These are phyloP conservation scores for Tulasnella sp. DNA, from an alignment of 768 basidiomycete genomes.

Conservation along the genomic window DNA sequence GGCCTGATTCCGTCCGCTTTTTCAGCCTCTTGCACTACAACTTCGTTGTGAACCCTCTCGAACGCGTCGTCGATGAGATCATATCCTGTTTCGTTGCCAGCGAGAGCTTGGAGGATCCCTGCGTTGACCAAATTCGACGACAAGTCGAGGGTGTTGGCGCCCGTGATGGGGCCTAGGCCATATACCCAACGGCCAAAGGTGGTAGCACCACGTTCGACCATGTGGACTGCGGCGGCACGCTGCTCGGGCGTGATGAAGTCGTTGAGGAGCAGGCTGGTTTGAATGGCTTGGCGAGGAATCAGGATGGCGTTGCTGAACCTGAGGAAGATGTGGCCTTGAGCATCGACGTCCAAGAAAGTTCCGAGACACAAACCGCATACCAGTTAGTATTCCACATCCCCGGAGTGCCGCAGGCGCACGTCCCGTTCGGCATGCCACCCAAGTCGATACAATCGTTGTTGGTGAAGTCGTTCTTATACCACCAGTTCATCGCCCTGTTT, in stretches of 20 bases:
- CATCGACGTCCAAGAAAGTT: background rate
- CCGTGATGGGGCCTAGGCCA: slow-evolving; percentile 45
- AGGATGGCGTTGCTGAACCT: slow-evolving; percentile 44
- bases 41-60: slow-evolving; percentile 50
- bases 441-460: slow-evolving; percentile 22
- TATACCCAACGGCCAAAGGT: slow-evolving; percentile 46
- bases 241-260: slow-evolving; percentile 35
- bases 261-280: slow-evolving; percentile 55
- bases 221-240: slow-evolving; percentile 45
- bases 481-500: slow-evolving; percentile 24
- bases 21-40: slow-evolving; percentile 48
- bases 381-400: slow-evolving; percentile 52
- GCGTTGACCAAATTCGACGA: slow-evolving; percentile 23
- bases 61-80: slow-evolving; percentile 50
- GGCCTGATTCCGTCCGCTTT: slow-evolving; percentile 59
- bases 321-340: background rate
- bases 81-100: slow-evolving; percentile 38
- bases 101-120: slow-evolving; percentile 11
- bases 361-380: slow-evolving; percentile 43
- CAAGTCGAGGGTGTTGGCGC: slow-evolving; percentile 29
- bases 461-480: slow-evolving; percentile 29
- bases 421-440: slow-evolving; percentile 4
- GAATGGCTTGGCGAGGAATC: slow-evolving; percentile 56
- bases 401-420: slow-evolving; percentile 28
- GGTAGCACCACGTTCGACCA: slow-evolving; percentile 52